Percentiles rank a stretch among this genome's conserved stretches.
phyloP scores from a whole-genome alignment of 768 basidiomycete species.

The Mycena metata region DNA sequence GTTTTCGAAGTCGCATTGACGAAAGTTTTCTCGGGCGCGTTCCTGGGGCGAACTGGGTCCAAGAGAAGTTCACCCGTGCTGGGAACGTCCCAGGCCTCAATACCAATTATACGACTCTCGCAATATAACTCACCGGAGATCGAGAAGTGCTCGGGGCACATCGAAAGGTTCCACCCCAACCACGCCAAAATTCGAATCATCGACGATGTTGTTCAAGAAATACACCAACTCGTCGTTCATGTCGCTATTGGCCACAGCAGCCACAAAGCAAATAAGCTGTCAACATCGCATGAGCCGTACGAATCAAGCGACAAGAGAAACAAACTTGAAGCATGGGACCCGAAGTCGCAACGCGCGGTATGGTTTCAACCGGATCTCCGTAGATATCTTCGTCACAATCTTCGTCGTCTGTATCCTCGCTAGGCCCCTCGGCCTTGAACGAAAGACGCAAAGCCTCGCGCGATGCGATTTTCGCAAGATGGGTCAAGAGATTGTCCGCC shows the following conservation, averaged over 20 bases:
- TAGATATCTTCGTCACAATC: too few relatives aligned
- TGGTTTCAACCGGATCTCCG: too few relatives aligned
- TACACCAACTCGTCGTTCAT: not conserved
- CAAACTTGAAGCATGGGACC: too few relatives aligned
- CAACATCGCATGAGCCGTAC: too few relatives aligned
- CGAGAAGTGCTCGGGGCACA: slow-evolving; percentile 41
- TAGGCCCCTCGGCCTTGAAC: too few relatives aligned
- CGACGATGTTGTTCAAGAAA: not conserved
- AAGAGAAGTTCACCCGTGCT: slow-evolving; percentile 41
- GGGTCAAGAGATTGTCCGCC: too few relatives aligned
- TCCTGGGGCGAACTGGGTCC: slow-evolving; percentile 30
- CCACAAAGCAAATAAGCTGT: slow-evolving; percentile 1
- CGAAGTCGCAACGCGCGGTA: too few relatives aligned
- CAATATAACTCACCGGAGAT: slow-evolving; percentile 37
- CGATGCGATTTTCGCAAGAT: too few relatives aligned
- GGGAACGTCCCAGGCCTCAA: not conserved
- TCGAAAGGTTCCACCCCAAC: slow-evolving; percentile 39
- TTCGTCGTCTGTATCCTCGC: too few relatives aligned
- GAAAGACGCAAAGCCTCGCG: too few relatives aligned
- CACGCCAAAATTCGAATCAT: not conserved
- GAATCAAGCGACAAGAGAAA: too few relatives aligned
- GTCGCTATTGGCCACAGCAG: not conserved
- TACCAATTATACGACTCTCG: not conserved
- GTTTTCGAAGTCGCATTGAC: slow-evolving; percentile 28
- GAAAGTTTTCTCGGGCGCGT: slow-evolving; percentile 28